Base-by-base conservation (phyloP, 805 yeast species). In the Monosporozyma servazzii region DNA sequence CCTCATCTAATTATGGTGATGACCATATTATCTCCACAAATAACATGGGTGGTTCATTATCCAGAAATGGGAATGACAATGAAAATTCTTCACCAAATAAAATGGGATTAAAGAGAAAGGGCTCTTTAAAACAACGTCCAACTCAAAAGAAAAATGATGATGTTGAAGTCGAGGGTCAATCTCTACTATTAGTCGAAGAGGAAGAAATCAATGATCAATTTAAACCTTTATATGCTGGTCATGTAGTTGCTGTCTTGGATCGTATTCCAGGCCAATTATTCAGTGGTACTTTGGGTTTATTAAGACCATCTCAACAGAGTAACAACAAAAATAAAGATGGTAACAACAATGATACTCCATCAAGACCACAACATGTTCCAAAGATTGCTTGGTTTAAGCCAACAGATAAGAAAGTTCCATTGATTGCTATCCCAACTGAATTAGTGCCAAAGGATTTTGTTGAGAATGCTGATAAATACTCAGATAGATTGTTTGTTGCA, bases 361-460 rank as follows among this genome's bases (percentile, higher is more conserved):
- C 55, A 13, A 61, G 58, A 47, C 62, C 62, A 41, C 59, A 61
- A n/a, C 75, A 72, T 49, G 79, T 80, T 43, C 99, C 99, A 33
- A 93, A 93, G 66, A 93, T 93, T 73, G 97, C 93, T 33, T 93
- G 99, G 99, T 93, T 93, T 69, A 93, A 93, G 66, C 99, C 99
- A 39, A 90, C 96, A 1, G 99, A 93, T 67, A 93, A 93, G 71
- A 88, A 95, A 56, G 99, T 93, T 20, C 99, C 99, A 5, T 75
- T 93, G 56, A 90, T 93, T 73, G 99, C 99, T 15, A 93, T 93
- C 56, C 99, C 99, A 40, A 93, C 97, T 1, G 99, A 93, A 62
- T 96, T 93, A 68, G 99, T 96, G 0, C 99, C 99, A 33, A 80
- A 78, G 53, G 98, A 91, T 67, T 91, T 93, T 70, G 90, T 93